Base-by-base conservation (phyloP, 2,329 filamentous ascomycete genomes). In the Trichoderma brevicompactum region DNA sequence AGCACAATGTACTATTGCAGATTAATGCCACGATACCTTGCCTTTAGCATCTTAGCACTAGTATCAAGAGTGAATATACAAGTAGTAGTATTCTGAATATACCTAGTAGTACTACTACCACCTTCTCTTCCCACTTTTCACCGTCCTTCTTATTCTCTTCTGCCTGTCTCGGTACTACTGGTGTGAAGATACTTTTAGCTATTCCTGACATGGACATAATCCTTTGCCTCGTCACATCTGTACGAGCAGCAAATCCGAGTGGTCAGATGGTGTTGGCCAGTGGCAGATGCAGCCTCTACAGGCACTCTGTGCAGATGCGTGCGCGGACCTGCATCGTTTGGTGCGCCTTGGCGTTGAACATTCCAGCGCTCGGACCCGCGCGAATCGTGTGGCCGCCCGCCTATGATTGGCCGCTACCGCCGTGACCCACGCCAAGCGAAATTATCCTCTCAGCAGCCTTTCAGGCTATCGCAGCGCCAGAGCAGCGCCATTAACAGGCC, bases 351-450 rank as follows among this genome's bases (percentile, higher is more conserved):
- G 55, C 63, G 19, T 15, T 49, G n/a, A 41, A 56, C 41, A 49
- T 56, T 64, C 61, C 34, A 32, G 5, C 52, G 15, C 53, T 28
- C 53, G 28, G 53, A n/a, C 61, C 61, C 52, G 50, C 36, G 44
- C 38, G 44, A 64, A 64, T 64, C 44, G 34, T 9, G 36, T 12
- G 43, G 15, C 36, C 23, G 32, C 34, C 9, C 34, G 7, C 7
- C 19, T 8, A 19, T 61, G 46, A 61, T 61, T 61, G 63, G 63
- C 15, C 40, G 36, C 23, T 2, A 6, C 43, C n/a, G n/a, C 41
- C 41, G 41, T 40, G 34, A 13, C 52, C 65, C 65, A 15, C 17
- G 32, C 38, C 46, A 44, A 66, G 65, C 65, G 65, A 66, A 65
- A 66, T 66, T 62, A 28, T 49, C 13, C 41, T 17, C 41, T 40